phyloP scores from a whole-genome alignment of 176 grass and related monocot species.

The Triticum turgidum region DNA sequence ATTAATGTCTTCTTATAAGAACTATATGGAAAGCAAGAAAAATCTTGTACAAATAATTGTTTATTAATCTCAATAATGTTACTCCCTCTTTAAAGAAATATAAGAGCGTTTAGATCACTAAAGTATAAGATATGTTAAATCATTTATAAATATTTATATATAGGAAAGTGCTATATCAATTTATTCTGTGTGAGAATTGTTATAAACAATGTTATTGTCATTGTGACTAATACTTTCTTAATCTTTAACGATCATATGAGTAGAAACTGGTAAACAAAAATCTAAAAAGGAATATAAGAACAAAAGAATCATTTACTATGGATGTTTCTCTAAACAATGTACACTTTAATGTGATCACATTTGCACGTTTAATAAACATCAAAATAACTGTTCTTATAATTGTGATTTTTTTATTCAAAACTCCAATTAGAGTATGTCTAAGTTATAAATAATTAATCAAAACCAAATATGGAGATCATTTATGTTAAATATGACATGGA shows the following conservation, averaged over 20 bases:
- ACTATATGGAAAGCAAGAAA: too few relatives aligned
- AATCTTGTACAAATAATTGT: too few relatives aligned
- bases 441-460: background rate
- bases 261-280: background rate
- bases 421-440: background rate
- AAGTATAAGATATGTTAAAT: too few relatives aligned
- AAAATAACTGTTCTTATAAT: background rate
- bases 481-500: background rate
- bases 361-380: background rate
- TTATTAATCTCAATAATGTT: too few relatives aligned
- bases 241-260: background rate
- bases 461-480: background rate
- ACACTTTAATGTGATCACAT: background rate
- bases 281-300: background rate
- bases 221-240: too few relatives aligned
- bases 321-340: background rate
- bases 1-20: too few relatives aligned
- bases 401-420: background rate
- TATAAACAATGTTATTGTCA: too few relatives aligned
- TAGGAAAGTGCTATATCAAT: too few relatives aligned
- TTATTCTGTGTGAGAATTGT: too few relatives aligned
- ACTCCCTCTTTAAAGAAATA: too few relatives aligned
- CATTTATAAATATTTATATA: too few relatives aligned
- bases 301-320: background rate
- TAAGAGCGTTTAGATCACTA: too few relatives aligned